A percentile compares a stretch with the other conserved stretches of the same genome.
phyloP scores from a whole-genome alignment of 1,139 yeast species.

The Taiozyma onychis region DNA sequence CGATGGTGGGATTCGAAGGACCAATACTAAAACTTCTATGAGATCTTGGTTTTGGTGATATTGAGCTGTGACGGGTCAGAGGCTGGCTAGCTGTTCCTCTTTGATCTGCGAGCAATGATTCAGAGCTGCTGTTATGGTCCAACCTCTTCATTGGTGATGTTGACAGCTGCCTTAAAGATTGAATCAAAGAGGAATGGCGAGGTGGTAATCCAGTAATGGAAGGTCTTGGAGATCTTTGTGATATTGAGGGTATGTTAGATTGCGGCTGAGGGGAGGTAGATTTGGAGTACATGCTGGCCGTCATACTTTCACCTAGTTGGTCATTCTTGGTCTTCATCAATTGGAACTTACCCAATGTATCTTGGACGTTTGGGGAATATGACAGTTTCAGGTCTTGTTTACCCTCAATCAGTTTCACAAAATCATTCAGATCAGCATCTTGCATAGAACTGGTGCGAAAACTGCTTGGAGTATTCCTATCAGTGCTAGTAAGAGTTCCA shows the following conservation, averaged over 20 bases:
- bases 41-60: slow-evolving; percentile 19
- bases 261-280: slow-evolving; percentile 13
- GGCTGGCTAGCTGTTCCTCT: slow-evolving; percentile 12
- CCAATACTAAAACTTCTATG: slow-evolving; percentile 24
- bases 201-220: slow-evolving; percentile 1
- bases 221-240: slow-evolving; percentile 3
- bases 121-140: slow-evolving; percentile 25
- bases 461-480: slow-evolving; percentile 3
- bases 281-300: slow-evolving; percentile 28
- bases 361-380: slow-evolving; percentile 32
- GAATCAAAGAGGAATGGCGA: slow-evolving; percentile 4
- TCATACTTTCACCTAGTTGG: slow-evolving; percentile 34
- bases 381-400: slow-evolving; percentile 50
- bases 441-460: slow-evolving; percentile 22
- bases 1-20: slow-evolving; percentile 32
- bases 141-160: slow-evolving; percentile 34
- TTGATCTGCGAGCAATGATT: slow-evolving; percentile 18
- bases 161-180: slow-evolving; percentile 8
- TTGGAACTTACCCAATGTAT: slow-evolving; percentile 42
- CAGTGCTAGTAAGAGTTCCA: slow-evolving; percentile 15
- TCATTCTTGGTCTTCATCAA: slow-evolving; percentile 40
- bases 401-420: slow-evolving; percentile 76
- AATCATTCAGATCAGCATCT: slow-evolving; percentile 75
- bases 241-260: slow-evolving; percentile 8
- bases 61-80: slow-evolving; percentile 15